Evolutionary conservation across 306 rosid genomes (phyloP).

Genomic region (Abrus precatorius): DNA sequence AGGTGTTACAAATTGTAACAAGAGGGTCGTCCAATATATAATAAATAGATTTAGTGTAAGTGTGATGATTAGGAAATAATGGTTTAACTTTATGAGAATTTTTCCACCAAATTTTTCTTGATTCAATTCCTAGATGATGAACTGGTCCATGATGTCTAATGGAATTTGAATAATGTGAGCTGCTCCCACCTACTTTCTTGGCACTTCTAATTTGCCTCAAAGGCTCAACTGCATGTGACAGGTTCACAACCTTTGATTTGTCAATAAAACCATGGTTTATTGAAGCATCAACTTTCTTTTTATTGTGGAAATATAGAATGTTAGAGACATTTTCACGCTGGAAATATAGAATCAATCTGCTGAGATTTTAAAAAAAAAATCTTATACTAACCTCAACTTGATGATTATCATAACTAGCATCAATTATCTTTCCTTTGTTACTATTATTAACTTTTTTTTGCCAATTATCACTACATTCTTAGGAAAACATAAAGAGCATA

Average conservation of each 20-base stretch:
- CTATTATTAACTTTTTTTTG: slow-evolving; percentile 50
- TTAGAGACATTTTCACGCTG: slow-evolving; percentile 36
- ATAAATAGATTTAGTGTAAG: slow-evolving; percentile 33
- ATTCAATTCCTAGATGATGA: slow-evolving; percentile 49
- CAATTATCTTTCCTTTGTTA: slow-evolving; percentile 69
- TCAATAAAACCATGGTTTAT: slow-evolving; percentile 38
- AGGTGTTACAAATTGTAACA: no score
- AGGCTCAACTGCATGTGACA: slow-evolving; percentile 52
- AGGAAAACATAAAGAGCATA: slow-evolving; percentile 11
- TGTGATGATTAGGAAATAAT: background rate
- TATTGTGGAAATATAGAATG: slow-evolving; percentile 52
- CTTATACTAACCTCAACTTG: slow-evolving; percentile 61
- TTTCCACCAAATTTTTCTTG: slow-evolving; percentile 44
- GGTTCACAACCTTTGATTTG: slow-evolving; percentile 49
- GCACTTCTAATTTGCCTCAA: slow-evolving; percentile 41
- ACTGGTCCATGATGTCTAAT: slow-evolving; percentile 30
- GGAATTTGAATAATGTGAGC: slow-evolving; percentile 40
- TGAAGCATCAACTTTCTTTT: slow-evolving; percentile 55
- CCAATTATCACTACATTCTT: slow-evolving; percentile 61
- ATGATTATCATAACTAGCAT: slow-evolving; percentile 50
- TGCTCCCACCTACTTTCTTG: slow-evolving; percentile 48
- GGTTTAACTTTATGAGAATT: slow-evolving; percentile 1
- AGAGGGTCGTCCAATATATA: slow-evolving; percentile 43
- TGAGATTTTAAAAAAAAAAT: slow-evolving; percentile 40
- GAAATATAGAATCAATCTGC: slow-evolving; percentile 21